Percentiles rank a stretch among this genome's conserved stretches.
These are phyloP conservation scores for Leptomonas seymouri DNA, from an alignment of 208 protist genomes.

Conservation along the genomic window DNA sequence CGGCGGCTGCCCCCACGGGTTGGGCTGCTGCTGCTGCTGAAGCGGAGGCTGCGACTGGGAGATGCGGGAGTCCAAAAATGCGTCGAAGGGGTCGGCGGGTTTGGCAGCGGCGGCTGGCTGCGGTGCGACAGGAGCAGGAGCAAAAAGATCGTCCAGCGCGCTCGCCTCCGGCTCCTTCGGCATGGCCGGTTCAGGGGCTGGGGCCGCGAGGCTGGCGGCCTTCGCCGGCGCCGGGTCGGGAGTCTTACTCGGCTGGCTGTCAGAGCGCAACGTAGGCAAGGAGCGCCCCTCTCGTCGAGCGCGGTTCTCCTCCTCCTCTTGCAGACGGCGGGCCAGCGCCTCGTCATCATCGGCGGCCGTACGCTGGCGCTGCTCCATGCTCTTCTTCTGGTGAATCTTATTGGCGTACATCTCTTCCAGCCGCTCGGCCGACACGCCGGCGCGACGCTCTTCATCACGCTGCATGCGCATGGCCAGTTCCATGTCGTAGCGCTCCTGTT, in stretches of 20 bases:
- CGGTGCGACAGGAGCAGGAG: constrained; percentile 29
- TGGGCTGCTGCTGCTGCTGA: constrained; percentile 21
- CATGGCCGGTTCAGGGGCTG: constrained; percentile 25
- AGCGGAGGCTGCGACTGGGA: constrained; percentile 13
- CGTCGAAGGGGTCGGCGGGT: constrained; percentile 59
- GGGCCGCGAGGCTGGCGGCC: constrained; percentile 1
- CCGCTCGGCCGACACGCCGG: constrained; percentile 62
- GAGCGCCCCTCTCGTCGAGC: constrained; percentile 36
- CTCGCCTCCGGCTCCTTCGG: constrained; percentile 38
- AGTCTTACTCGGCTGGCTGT: constrained; percentile 16
- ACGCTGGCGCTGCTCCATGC: constrained; percentile 27
- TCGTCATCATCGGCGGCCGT: constrained; percentile 53
- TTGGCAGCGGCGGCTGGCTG: constrained; percentile 22
- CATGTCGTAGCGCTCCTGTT: constrained; percentile 89
- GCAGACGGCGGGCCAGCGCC: constrained; percentile 69
- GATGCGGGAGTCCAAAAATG: constrained; percentile 42
- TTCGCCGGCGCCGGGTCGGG: constrained; percentile 15
- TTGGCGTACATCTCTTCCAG: constrained; percentile 76
- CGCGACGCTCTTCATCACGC: constrained; percentile 82
- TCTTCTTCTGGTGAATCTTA: constrained; percentile 35
- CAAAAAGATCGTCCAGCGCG: constrained; percentile 80
- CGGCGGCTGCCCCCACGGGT: constrained; percentile 14
- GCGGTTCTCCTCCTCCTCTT: constrained; percentile 76
- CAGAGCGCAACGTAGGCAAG: constrained; percentile 44
- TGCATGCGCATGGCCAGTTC: constrained; percentile 86